Evolutionary conservation across 202 grass and related monocot species (phyloP).

Genomic region (Dendrocalamus latiflorus): DNA sequence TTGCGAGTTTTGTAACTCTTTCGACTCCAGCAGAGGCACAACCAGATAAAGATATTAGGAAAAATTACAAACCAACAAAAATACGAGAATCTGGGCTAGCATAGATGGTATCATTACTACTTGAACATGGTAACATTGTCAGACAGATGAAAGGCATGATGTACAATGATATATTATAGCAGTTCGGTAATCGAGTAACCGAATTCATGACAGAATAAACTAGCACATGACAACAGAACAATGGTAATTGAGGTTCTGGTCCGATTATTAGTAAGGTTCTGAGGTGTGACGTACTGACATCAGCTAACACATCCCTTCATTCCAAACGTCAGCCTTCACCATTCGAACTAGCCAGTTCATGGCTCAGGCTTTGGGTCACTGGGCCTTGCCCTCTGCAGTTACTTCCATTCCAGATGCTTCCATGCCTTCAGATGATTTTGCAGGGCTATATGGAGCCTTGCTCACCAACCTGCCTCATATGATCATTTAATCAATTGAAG

Average conservation of each 20-base stretch:
- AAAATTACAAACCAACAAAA: background rate
- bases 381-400: too few relatives aligned
- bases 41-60: background rate
- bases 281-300: too few relatives aligned
- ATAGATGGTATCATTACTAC: slow-evolving; percentile 23
- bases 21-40: background rate
- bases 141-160: slow-evolving; percentile 22
- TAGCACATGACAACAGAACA: too few relatives aligned
- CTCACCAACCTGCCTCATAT: slow-evolving; percentile 51
- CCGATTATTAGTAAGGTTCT: too few relatives aligned
- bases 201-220: too few relatives aligned
- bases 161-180: slow-evolving; percentile 25
- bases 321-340: too few relatives aligned
- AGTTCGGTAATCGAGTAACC: slow-evolving; percentile 12
- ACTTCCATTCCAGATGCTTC: slow-evolving; percentile 34
- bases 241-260: too few relatives aligned
- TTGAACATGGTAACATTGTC: slow-evolving; percentile 21
- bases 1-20: too few relatives aligned
- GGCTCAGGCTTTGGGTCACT: too few relatives aligned
- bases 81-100: background rate
- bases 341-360: too few relatives aligned
- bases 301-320: too few relatives aligned
- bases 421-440: slow-evolving; percentile 50
- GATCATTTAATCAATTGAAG: slow-evolving; percentile 7
- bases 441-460: slow-evolving; percentile 61